Evolutionary conservation across 495 filamentous ascomycete genomes (phyloP), one percentile per base, ranked within the genome.

Genomic region (Neurospora sp.): DNA sequence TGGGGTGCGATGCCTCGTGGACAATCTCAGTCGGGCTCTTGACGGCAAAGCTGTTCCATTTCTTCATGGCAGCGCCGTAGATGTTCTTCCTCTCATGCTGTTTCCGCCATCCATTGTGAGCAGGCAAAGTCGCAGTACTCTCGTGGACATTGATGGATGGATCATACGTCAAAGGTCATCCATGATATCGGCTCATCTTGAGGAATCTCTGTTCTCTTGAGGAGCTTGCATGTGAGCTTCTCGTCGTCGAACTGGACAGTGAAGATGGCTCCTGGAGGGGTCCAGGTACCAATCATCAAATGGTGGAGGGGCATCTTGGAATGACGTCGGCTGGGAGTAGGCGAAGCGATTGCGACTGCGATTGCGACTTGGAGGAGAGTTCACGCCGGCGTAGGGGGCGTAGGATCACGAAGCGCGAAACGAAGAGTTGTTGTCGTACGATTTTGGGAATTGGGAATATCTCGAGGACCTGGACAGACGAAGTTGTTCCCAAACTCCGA

Each of bases 1-100:
- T 91, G 18, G 89, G 87, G 79, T 92, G 89, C 6, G 92, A 94
- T 31, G 85, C 88, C 79, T 91, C 87, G 74, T 94, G 92, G 69
- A 90, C 83, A 75, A 96, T 94, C 53, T 93, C 89, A 5, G 88
- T 91, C n/a, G 92, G 91, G 78, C 87, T 90, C 76, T 90, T 86
- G 73, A 96, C 91, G 48, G 88, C 83, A 78, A 92, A 93, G 80
- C 91, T 93, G 71, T 90, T 91, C 91, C 91, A 96, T 81, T 92
- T 93, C 84, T 96, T 96, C 92, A 94, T 93, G 73, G 91, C 90
- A 6, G 92, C 90, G 75, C 93, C 93, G 81, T 94, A 96, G 75
- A 96, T 90, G 80, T 92, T 89, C 81, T 93, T 93, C 81, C 90
- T 91, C 72, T 87, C 84, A 79, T 96, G 92, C 86, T 92, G 77